Evolutionary conservation across 1,284 basidiomycete species (phyloP), one percentile per base, ranked within the genome.

Genomic region (Sphagnurus paluster): DNA sequence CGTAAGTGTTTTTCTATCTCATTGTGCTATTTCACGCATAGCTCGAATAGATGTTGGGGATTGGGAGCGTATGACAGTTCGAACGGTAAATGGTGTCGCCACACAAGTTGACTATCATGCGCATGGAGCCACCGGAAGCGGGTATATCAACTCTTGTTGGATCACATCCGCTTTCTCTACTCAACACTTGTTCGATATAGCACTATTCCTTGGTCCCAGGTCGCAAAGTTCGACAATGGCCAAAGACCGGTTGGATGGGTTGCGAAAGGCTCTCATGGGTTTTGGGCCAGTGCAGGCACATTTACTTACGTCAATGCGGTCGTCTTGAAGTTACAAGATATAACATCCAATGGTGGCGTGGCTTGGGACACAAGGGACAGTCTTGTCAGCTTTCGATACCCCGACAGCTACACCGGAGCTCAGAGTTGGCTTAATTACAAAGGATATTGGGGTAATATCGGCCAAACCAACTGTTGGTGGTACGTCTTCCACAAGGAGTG

Each of bases 21-120:
- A 26, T 30, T 21, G n/a, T 33, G 25, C 1, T 11, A n/a, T 44
- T 6, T 10, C 9, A 7, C n/a, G n/a, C 16, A 23, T 23, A 5
- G 17, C 9, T 2, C 20, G 9, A 17, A 21, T 24, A 55, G 54
- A 55, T 32, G 51, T 55, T 2, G 54, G 54, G 11, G 54, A 56
- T 21, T 56, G 52, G 54, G 54, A 53, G 21, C 54, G 54, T 26
- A 56, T 56, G 49, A 39, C 49, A 8, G 54, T 56, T 11, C 52
- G 52, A 21, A 56, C 51, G 10, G 47, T 53, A 1, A 49, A 53
- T 32, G 54, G 54, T 35, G 36, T 53, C 14, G 52, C 54, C 19
- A 53, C 52, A 10, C 52, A 53, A 35, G 49, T 56, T 11, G 52
- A 56, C 32, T 56, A 53, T 16, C 54, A 56, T 33, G 51, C 54